A percentile compares a stretch with the other conserved stretches of the same genome.
Evolutionary conservation across 1,139 yeast genomes (phyloP).

Genomic region (Saccharomycopsis phalli): DNA sequence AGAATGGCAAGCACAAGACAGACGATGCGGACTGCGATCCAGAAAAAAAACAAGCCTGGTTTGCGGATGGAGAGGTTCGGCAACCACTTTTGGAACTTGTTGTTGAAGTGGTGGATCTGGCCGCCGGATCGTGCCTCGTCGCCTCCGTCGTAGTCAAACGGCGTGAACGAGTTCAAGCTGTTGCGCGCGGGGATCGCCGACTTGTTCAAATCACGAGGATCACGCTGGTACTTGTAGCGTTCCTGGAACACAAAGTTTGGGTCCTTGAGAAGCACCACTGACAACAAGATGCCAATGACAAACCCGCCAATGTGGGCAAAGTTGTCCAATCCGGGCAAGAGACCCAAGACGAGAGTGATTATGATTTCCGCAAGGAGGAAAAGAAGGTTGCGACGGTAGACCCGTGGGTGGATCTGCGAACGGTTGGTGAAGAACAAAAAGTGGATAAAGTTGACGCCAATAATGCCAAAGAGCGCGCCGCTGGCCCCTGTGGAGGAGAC

Average conservation of each 20-base stretch:
- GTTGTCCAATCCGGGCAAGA: conserved; percentile 68
- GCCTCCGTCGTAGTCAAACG: conserved; percentile 20
- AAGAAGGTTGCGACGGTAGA: conserved; percentile 36
- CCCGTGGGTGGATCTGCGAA: conserved; percentile 29
- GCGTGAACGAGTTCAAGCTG: conserved; percentile 18
- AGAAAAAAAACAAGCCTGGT: conserved; percentile 32
- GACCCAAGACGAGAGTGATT: conserved; percentile 54
- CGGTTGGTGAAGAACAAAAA: conserved; percentile 43
- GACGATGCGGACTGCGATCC: conserved; percentile 43
- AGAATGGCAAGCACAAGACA: conserved; percentile 41
- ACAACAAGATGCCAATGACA: conserved; percentile 49
- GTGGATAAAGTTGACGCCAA: conserved; percentile 53
- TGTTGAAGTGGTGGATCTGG: conserved; percentile 7
- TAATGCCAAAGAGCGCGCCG: conserved; percentile 66
- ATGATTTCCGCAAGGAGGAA: conserved; percentile 50
- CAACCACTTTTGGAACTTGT: conserved; percentile 12
- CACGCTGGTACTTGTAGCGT: conserved; percentile 21
- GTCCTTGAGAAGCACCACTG: conserved; percentile 47
- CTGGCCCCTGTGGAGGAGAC: conserved; percentile 67
- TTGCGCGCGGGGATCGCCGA: conserved; percentile 22
- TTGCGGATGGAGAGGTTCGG: conserved; percentile 22
- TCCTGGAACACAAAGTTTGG: conserved; percentile 41
- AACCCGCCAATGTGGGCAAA: conserved; percentile 76
- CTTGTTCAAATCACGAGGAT: conserved; percentile 15
- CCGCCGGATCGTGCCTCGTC: conserved; percentile 30